A percentile compares a stretch with the other conserved stretches of the same genome.
Conservation (phyloP, 2,329 filamentous ascomycete species). For the Penicillium sp. region DNA sequence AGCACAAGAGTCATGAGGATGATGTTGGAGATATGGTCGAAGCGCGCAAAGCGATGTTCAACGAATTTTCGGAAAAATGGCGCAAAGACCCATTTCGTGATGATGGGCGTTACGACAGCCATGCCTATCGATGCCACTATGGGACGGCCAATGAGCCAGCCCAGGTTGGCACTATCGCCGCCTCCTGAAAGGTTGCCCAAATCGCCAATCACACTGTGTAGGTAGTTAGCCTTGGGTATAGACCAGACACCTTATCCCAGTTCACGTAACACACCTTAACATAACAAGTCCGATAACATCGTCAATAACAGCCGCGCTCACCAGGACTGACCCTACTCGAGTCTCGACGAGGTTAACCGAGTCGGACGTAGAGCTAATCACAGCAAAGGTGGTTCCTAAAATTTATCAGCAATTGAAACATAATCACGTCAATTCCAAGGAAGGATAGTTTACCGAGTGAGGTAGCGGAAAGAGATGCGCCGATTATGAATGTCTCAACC, state of each 20-base stretch:
- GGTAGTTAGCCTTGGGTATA: not conserved
- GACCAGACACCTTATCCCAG: no score
- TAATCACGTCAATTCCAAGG: not conserved
- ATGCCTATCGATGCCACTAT: conserved; percentile 41
- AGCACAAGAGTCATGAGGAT: conserved; percentile 38
- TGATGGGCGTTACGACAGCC: conserved; percentile 34
- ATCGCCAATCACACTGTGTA: conserved; percentile 34
- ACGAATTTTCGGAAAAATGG: conserved; percentile 37
- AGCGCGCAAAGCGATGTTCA: conserved; percentile 34
- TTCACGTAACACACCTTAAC: conserved; percentile 18
- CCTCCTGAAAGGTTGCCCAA: conserved; percentile 21
- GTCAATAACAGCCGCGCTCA: conserved; percentile 49
- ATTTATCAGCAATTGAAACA: not conserved
- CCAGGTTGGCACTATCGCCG: conserved; percentile 29
- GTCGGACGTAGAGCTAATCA: conserved; percentile 31
- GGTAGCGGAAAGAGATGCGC: conserved; percentile 31
- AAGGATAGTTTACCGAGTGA: conserved; percentile 24
- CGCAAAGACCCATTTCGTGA: conserved; percentile 42
- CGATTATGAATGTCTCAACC: conserved; percentile 35
- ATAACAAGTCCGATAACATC: conserved; percentile 48
- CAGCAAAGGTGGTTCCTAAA: conserved; percentile 31
- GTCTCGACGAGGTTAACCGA: conserved; percentile 45
- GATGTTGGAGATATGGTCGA: conserved; percentile 35
- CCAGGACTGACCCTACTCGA: conserved; percentile 45
- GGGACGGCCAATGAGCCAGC: conserved; percentile 40